phyloP scores from a whole-genome alignment of 163 green algal genomes.

The Smithsoniella earleae region DNA sequence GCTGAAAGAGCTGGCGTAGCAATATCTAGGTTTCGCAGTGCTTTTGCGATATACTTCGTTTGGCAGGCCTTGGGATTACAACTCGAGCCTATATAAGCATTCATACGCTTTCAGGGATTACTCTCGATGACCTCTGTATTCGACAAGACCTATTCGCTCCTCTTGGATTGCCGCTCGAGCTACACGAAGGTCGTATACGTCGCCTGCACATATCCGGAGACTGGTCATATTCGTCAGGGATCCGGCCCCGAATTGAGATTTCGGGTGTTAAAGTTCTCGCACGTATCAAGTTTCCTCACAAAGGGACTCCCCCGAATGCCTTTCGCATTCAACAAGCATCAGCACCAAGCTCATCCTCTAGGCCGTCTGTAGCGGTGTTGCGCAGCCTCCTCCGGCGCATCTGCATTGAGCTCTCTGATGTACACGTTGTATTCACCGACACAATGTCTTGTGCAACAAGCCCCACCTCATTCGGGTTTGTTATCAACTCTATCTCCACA shows the following conservation, averaged over 20 bases:
- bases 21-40: no score
- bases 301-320: background rate
- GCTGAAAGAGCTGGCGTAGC: no score
- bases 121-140: conserved; percentile 23
- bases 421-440: background rate
- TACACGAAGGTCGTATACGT: background rate
- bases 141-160: conserved; percentile 17
- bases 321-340: background rate
- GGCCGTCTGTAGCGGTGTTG: background rate
- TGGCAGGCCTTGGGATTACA: no score
- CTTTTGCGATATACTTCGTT: no score
- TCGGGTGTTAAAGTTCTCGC: background rate
- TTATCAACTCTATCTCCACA: background rate
- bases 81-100: no score
- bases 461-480: background rate
- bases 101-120: conserved; percentile 20
- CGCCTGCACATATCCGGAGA: conserved; percentile 29
- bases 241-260: conserved; percentile 21
- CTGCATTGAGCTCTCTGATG: background rate
- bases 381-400: background rate
- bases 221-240: conserved; percentile 18
- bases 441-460: background rate
- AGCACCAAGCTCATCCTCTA: background rate
- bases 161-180: conserved; percentile 4
- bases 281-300: background rate